Base-by-base conservation (phyloP, 108 stramenopile species). In the Asterionellopsis glacialis region DNA sequence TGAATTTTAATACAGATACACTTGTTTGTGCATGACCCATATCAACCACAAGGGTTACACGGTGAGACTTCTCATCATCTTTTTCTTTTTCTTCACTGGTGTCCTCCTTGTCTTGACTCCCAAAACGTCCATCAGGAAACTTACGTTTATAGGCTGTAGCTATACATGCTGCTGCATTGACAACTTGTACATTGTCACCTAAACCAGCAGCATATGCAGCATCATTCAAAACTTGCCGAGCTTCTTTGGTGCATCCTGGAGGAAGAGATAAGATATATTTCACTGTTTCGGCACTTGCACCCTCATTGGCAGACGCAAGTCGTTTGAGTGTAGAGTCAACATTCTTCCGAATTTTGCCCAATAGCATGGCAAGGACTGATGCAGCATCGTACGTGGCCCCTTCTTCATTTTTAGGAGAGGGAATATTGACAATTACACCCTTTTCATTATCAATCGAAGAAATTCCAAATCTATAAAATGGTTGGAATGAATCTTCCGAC, bases 21-120 rank as follows among this genome's bases (percentile, higher is more conserved):
- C 50, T 40, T 6, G 69, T 77, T 41, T 73, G 62, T 22, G 65
- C 72, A 61, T 81, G 75, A 14, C 80, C 80, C 75, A 81, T 74
- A 45, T 81, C 80, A 38, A 81, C 66, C 12, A 81, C 63, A 57
- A 75, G 41, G 0, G 60, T 39, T 21, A n/a, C 33, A 49, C 7
- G 33, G 33, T 33, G 33, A 7, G n/a, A n/a, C n/a, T n/a, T n/a
- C n/a, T 33, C 7, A 33, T 33, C 7, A 2, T 7, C 33, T 7
- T 33, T 33, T 33, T 33, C 7, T 7, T 33, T 7, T 7, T 33
- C 33, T 7, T 33, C 33, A 5, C 5, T 33, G 7, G 2, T 33
- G 5, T 33, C 33, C 7, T 7, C 33, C 2, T 56, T 60, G 15
- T 45, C 42, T 21, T 41, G 45, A 6, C 40, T 39, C 15, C n/a